Base-by-base conservation (phyloP, 306 rosid genomes). In the Cicer yamashitae region DNA sequence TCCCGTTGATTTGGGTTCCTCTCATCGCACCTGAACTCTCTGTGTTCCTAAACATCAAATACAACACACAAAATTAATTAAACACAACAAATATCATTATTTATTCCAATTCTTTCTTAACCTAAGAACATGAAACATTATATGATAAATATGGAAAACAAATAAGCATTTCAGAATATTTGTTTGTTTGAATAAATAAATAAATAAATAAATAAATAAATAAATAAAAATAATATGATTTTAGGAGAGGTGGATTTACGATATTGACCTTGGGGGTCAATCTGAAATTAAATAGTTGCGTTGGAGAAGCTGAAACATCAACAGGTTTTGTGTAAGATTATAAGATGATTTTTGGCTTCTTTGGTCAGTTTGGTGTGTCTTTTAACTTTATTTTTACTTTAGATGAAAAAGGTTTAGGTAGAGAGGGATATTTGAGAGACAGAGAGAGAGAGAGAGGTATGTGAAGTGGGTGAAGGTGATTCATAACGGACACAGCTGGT, bases 1-100 rank as follows among this genome's bases (percentile, higher is more conserved):
- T 82, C 65, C 89, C 91, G 96, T 90, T 91, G 88, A 82, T 85
- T 50, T 89, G 91, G 8, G 84, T 90, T 89, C 91, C 93, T 88
- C 93, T 91, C 98, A 91, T 94, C 74, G 90, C 87, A 82, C 83
- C 80, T 12, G 89, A 83, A 77, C 76, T 82, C 84, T 89, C 96
- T 2, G 89, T 88, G 84, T 91, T 94, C 93, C 97, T 94, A 66
- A 79, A 75, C 63, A 44, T 12, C 65, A 67, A 10, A 18, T 30
- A 18, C 7, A 61, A 69, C 2, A 75, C 58, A 7, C 30, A 15
- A 20, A 6, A 22, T 14, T 5, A 17, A 8, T 3, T 6, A 60
- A 15, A 48, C 30, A 50, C 38, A 7, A 10, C 59, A 73, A 63
- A 68, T 39, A 37, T 60, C 43, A 48, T 39, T 66, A 48, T 39